Conservation (phyloP, 495 filamentous ascomycete species). For the Entonaema liquescens region DNA sequence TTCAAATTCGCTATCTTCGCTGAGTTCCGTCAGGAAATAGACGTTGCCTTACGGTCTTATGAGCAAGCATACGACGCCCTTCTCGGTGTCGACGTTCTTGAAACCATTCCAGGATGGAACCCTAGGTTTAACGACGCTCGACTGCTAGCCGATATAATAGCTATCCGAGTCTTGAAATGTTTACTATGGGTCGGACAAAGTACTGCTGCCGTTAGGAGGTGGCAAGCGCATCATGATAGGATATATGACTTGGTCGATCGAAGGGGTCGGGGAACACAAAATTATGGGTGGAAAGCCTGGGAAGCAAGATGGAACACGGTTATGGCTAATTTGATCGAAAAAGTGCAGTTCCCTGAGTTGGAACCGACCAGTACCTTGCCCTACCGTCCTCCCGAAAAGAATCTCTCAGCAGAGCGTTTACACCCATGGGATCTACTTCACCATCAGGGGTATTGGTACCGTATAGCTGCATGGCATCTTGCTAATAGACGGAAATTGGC, state of each 20-base stretch:
- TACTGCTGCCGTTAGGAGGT: conserved; percentile 76
- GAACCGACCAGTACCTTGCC: conserved; percentile 48
- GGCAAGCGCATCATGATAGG: conserved; percentile 75
- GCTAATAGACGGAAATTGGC: conserved; percentile 68
- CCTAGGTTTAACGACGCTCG: conserved; percentile 87
- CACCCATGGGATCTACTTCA: conserved; percentile 83
- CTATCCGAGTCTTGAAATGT: conserved; percentile 81
- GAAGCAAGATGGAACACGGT: conserved; percentile 81
- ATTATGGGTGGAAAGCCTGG: conserved; percentile 90
- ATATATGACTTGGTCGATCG: conserved; percentile 79
- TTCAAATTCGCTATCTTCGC: conserved; percentile 91
- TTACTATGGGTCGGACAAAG: conserved; percentile 78
- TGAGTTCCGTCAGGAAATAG: conserved; percentile 90
- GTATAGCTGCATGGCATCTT: conserved; percentile 71
- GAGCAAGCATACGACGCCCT: conserved; percentile 84
- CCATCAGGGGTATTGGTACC: conserved; percentile 88
- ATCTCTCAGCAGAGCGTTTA: conserved; percentile 69
- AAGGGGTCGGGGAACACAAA: conserved; percentile 80
- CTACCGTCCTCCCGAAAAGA: conserved; percentile 74
- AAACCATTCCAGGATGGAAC: conserved; percentile 86
- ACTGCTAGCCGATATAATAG: conserved; percentile 78
- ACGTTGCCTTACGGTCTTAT: conserved; percentile 81
- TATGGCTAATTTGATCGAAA: conserved; percentile 82
- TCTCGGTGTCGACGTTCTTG: conserved; percentile 81
- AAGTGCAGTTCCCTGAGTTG: conserved; percentile 60